phyloP scores from a whole-genome alignment of 2,329 filamentous ascomycete genomes.

The Sporothrix sp. region DNA sequence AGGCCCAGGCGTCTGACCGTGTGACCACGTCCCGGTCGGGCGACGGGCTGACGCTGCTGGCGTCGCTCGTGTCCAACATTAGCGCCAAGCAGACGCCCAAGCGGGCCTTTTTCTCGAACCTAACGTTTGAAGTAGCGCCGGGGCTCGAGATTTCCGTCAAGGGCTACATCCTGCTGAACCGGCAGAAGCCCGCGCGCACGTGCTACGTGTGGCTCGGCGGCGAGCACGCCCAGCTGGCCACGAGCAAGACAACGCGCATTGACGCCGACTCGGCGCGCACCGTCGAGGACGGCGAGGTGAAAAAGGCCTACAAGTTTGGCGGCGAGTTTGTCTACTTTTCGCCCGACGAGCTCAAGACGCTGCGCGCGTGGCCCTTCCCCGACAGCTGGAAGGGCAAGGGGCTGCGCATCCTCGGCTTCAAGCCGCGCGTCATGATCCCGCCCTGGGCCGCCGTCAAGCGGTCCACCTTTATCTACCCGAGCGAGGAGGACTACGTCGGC shows the following conservation, averaged over 20 bases:
- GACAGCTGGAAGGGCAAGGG: constrained; percentile 62
- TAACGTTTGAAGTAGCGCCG: constrained; percentile 82
- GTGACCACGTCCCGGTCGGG: constrained; percentile 51
- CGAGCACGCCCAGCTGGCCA: constrained; percentile 74
- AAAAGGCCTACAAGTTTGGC: constrained; percentile 93
- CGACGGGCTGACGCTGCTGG: constrained; percentile 53
- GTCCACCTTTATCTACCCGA: constrained; percentile 88
- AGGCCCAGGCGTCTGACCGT: constrained; percentile 50
- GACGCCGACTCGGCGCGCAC: constrained; percentile 68
- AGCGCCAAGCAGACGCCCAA: constrained; percentile 84
- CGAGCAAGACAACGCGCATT: constrained; percentile 62
- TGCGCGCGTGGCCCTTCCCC: constrained; percentile 45
- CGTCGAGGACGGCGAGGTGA: constrained; percentile 71
- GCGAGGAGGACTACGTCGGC: constrained; percentile 79
- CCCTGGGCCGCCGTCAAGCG: constrained; percentile 80
- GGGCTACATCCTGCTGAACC: constrained; percentile 81
- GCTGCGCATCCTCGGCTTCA: constrained; percentile 90
- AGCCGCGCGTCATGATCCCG: constrained; percentile 62
- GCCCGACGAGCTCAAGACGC: constrained; percentile 66
- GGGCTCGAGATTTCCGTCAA: constrained; percentile 81
- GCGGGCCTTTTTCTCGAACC: constrained; percentile 72
- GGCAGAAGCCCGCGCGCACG: constrained; percentile 68
- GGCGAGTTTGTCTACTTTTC: constrained; percentile 82
- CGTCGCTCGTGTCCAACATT: constrained; percentile 80
- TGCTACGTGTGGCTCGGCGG: constrained; percentile 83